Evolutionary conservation across 2,329 filamentous ascomycete genomes (phyloP).

Genomic region (Aspergillus carbonarius): DNA sequence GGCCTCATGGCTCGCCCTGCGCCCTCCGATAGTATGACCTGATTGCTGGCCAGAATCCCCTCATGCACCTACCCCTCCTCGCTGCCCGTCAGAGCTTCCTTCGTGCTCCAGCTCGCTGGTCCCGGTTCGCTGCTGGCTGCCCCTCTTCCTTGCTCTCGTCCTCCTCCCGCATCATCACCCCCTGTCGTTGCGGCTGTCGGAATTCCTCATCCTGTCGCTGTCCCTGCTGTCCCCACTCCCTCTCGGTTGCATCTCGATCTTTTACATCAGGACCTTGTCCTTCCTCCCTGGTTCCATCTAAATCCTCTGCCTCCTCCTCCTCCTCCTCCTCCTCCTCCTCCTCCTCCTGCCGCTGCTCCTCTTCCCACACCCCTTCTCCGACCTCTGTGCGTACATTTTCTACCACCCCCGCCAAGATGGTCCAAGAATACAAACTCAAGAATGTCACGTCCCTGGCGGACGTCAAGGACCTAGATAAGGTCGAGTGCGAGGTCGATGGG

Average conservation of each 20-base stretch:
- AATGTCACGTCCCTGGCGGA: slow-evolving; percentile 67
- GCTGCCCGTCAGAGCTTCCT: slow-evolving; percentile 16
- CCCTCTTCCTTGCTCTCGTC: slow-evolving; percentile 1
- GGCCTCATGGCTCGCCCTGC: background rate
- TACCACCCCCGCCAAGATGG: slow-evolving; percentile 27
- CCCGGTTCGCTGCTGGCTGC: slow-evolving; percentile 1
- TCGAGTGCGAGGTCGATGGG: slow-evolving; percentile 87
- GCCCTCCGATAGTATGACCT: background rate
- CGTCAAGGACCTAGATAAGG: slow-evolving; percentile 77
- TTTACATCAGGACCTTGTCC: background rate
- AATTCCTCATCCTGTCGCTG: slow-evolving; percentile 21
- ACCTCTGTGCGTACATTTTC: background rate
- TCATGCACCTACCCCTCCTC: slow-evolving; percentile 21
- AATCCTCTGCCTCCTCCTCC: background rate
- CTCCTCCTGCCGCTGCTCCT: slow-evolving; percentile 5
- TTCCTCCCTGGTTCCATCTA: background rate
- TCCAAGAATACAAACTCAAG: slow-evolving; percentile 61
- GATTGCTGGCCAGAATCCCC: background rate
- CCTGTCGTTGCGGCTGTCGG: slow-evolving; percentile 26
- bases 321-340: slow-evolving; percentile 8
- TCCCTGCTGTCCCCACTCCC: slow-evolving; percentile 25
- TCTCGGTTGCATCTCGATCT: slow-evolving; percentile 4
- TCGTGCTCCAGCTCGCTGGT: slow-evolving; percentile 13
- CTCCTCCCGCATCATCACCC: background rate
- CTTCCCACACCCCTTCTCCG: background rate